These are phyloP conservation scores for Sporisorium sorghi DNA, from an alignment of 1,284 basidiomycete species.

Conservation along the genomic window DNA sequence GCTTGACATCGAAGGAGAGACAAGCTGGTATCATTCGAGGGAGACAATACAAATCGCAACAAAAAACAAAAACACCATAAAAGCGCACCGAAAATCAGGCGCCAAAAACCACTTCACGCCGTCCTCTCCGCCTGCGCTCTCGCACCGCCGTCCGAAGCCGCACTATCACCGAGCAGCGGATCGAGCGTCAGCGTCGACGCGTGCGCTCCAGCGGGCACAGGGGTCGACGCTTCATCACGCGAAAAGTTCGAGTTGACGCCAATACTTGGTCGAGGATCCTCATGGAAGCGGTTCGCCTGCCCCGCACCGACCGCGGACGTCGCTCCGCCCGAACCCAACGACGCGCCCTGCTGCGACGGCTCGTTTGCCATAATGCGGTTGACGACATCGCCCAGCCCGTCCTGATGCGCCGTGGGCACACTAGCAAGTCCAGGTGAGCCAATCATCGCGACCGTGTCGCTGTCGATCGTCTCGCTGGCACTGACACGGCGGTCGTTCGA, in stretches of 20 bases:
- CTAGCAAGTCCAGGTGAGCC: constrained; percentile 24
- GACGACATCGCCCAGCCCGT: constrained; percentile 43
- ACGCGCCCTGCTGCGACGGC: constrained; percentile 14
- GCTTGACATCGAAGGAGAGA: too few species aligned
- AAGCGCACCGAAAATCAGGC: neutral
- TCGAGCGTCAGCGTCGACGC: constrained; percentile 28
- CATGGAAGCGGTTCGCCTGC: neutral
- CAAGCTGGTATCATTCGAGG: neutral
- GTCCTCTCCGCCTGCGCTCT: constrained; percentile 4
- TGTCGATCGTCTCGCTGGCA: constrained; percentile 47
- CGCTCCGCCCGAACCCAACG: constrained; percentile 8
- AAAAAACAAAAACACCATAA: neutral
- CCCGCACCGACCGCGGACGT: constrained; percentile 18
- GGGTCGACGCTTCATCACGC: constrained; percentile 14
- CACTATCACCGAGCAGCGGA: constrained; percentile 42
- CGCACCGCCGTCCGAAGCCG: constrained; percentile 10
- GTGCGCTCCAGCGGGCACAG: constrained; percentile 9
- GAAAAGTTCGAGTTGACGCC: constrained; percentile 30
- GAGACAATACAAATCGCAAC: constrained; percentile 2
- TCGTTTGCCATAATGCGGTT: constrained; percentile 44
- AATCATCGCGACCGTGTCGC: constrained; percentile 42
- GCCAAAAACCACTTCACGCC: neutral
- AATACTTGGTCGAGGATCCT: constrained; percentile 34
- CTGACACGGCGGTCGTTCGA: constrained; percentile 29
- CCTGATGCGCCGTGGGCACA: constrained; percentile 32